Base-by-base conservation (phyloP, 345 rosid genomes). In the Clausena lansium region DNA sequence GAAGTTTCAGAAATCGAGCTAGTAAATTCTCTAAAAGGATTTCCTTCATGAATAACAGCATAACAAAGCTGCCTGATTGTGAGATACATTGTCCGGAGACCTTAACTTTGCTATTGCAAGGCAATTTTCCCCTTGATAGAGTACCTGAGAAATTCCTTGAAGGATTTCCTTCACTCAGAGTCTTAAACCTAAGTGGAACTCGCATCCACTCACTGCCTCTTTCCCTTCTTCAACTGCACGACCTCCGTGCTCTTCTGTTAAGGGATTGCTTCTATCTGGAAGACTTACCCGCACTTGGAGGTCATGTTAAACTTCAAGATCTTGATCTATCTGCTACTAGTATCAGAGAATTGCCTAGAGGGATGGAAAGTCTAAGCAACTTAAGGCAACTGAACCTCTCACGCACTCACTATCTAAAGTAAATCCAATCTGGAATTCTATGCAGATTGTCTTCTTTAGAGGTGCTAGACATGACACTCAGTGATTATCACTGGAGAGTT, bases 11-110 rank as follows among this genome's bases (percentile, higher is more conserved):
- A 55, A 32, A 58, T 67, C 14, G 81, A 74, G 80, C 79, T 82
- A 1, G 50, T 30, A 20, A 28, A 81, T 2, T 78, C 85, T 69
- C 41, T 87, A 32, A 78, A 52, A 81, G 85, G 78, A 74, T 87
- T 77, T 85, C 92, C n/a, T 77, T 87, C 61, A 83, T 84, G 88
- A 83, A 82, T 38, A 87, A 70, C 73, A 68, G 81, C 25, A 81
- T 84, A 28, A 15, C 59, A 36, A 70, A 15, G 35, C 66, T 87
- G 24, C 81, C 85, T 9, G 73, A 70, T 67, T 54, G 74, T 61
- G 13, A 66, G 39, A 58, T 55, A 45, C 67, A 71, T 41, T 84
- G 87, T 76, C 67, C 78, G 14, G 75, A 82, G 60, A 50, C 79
- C 67, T 77, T 82, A 4, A 52, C 85, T 30, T 76, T 87, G 32